These are phyloP conservation scores for Tylopilus rubrobrunneus DNA, from an alignment of 768 basidiomycete species.

Conservation along the genomic window DNA sequence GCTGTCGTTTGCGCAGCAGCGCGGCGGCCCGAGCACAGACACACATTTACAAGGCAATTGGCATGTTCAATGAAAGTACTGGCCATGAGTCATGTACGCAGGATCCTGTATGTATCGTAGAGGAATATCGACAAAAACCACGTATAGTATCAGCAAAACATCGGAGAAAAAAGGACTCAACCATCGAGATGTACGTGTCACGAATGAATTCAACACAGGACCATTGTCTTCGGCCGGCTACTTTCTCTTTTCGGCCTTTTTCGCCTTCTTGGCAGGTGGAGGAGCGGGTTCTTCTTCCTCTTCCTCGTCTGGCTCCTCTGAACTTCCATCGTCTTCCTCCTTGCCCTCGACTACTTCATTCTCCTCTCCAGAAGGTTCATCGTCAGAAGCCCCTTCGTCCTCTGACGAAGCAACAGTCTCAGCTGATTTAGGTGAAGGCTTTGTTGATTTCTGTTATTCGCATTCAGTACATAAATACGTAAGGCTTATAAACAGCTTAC, in stretches of 20 bases:
- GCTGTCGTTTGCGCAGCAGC: slow-evolving; percentile 26
- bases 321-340: slow-evolving; percentile 19
- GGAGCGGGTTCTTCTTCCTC: slow-evolving; percentile 28
- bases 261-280: slow-evolving; percentile 29
- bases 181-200: slow-evolving; percentile 6
- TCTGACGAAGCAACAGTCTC: slow-evolving; percentile 25
- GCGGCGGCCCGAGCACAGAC: slow-evolving; percentile 13
- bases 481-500: slow-evolving; percentile 18
- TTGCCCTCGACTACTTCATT: slow-evolving; percentile 15
- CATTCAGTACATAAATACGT: slow-evolving; percentile 14
- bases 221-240: slow-evolving; percentile 9
- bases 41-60: slow-evolving; percentile 4
- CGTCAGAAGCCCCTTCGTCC: slow-evolving; percentile 27
- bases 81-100: background rate
- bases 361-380: slow-evolving; percentile 27
- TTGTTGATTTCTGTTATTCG: slow-evolving; percentile 21
- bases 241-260: slow-evolving; percentile 26
- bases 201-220: slow-evolving; percentile 8
- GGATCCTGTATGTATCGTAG: slow-evolving; percentile 21
- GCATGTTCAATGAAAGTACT: background rate
- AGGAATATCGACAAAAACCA: slow-evolving; percentile 25
- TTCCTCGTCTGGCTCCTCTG: slow-evolving; percentile 11
- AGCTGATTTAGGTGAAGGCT: slow-evolving; percentile 24
- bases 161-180: background rate
- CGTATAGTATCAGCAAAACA: slow-evolving; percentile 23